phyloP scores from a whole-genome alignment of 305 asterid genomes.

The Nicotiana rustica region DNA sequence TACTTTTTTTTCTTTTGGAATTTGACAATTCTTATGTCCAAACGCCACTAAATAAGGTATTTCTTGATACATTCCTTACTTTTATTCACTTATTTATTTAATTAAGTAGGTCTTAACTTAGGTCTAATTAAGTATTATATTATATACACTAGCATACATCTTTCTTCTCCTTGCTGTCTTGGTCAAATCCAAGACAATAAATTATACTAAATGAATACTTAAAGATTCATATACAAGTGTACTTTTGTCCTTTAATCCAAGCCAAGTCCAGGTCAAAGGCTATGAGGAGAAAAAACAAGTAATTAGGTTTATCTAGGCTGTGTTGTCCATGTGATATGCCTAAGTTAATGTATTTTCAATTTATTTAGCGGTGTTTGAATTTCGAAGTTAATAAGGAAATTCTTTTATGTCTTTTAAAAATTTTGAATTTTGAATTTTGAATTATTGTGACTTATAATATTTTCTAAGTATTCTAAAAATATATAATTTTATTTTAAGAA shows the following conservation, averaged over 20 bases:
- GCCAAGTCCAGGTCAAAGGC: neutral
- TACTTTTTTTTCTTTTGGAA: too few species aligned
- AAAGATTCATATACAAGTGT: neutral
- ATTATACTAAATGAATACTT: neutral
- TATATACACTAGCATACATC: neutral
- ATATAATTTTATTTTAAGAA: too few species aligned
- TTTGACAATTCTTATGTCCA: too few species aligned
- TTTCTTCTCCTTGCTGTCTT: conserved; percentile 25
- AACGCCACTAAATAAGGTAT: neutral
- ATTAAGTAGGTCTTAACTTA: neutral
- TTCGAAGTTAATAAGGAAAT: too few species aligned
- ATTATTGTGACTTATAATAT: too few species aligned
- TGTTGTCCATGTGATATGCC: neutral
- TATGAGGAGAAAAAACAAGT: neutral
- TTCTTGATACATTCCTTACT: neutral
- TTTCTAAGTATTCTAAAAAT: too few species aligned
- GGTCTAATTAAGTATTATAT: neutral
- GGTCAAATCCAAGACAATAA: neutral
- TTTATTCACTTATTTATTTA: neutral
- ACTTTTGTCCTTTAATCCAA: conserved; percentile 23
- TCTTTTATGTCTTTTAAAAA: too few species aligned
- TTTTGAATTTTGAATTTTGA: too few species aligned
- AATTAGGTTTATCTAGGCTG: conserved; percentile 24
- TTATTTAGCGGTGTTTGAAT: too few species aligned
- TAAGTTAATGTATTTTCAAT: neutral